Base-by-base conservation (phyloP, 768 basidiomycete genomes). In the Suillus decipiens region DNA sequence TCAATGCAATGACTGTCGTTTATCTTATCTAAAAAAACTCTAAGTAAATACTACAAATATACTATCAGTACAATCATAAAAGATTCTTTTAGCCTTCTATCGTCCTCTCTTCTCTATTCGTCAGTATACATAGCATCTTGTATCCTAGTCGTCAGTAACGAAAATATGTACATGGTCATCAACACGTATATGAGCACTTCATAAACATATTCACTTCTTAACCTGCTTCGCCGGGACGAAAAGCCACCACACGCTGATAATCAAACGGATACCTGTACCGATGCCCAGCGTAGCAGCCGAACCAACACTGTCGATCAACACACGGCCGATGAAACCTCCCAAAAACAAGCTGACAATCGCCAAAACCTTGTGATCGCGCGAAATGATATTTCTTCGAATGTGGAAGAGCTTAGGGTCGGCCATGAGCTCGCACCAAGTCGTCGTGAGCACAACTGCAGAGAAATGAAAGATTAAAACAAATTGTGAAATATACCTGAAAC, bases 401-500 rank as follows among this genome's bases (percentile, higher is more conserved):
- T 80, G 69, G 80, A 95, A 89, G 24, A 96, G 83, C 54, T 84
- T 76, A 0, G 93, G 93, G 73, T 93, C 92, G 57, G 88, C 87
- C 82, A 91, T 83, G 55, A 95, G 84, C 69, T 95, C 93, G 67
- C 93, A 92, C 92, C 92, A 95, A 62, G 93, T 84, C 19, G 90
- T 92, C 17, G 93, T 95, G 11, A 95, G 80, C 50, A 94, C 91
- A 66, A 93, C 91, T 87, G 72, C 24, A 22, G 34, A 66, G 39
- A 47, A 53, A 54, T 45, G 19, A 12, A 39, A 50, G 10, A 63
- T 69, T 11, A 60, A 53, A 17, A n/a, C 17, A 51, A n/a, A 34
- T 37, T 33, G 48, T 37, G 22, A 37, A 47, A 34, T 28, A 2
- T 8, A 36, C 43, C 64, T 47, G 19, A 31, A 55, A 82, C 85